Evolutionary conservation across 1,284 basidiomycete species (phyloP), one percentile per base, ranked within the genome.

Genomic region (Mycena sp.): DNA sequence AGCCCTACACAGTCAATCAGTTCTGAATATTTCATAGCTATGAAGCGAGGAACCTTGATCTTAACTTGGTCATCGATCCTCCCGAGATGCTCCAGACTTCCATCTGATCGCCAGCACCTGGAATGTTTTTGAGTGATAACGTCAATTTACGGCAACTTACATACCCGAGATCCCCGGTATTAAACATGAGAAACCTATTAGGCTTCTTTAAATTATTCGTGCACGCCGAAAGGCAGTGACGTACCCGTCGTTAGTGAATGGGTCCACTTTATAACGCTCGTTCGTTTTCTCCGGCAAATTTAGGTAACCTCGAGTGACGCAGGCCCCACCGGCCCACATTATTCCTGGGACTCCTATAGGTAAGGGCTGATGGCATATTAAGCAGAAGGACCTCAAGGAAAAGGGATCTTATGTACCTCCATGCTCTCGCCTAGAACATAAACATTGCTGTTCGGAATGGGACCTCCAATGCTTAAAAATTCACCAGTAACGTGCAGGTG

Each of bases 41-140:
- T 41, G 51, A 38, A 14, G 29, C 25, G 25, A 9, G 14, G 28
- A 54, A 78, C 77, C 74, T 83, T 77, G 66, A 85, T 77, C 74
- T 87, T 87, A 61, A 87, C 82, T 72, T 87, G 86, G 69, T 87
- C 84, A 70, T 87, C 86, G 49, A 85, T 81, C 58, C 86, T 75
- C 7, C 86, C 86, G 23, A 87, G 78, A 67, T 85, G 84, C 62
- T 87, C 84, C 16, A 88, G 73, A 35, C 80, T 80, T 12, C 86
- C 86, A 60, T 84, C 81, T 7, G 76, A 67, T 54, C 78, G 76
- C 86, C 86, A 88, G 49, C 81, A 78, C 26, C 80, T 80, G 49
- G 12, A 55, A 11, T 3, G 26, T 50, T 61, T 57, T 30, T 40
- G 29, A 4, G 53, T 53, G 23, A 41, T 14, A 41, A 28, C 19